phyloP scores from a whole-genome alignment of 148 eudicot species.

The Linanthus parryae region DNA sequence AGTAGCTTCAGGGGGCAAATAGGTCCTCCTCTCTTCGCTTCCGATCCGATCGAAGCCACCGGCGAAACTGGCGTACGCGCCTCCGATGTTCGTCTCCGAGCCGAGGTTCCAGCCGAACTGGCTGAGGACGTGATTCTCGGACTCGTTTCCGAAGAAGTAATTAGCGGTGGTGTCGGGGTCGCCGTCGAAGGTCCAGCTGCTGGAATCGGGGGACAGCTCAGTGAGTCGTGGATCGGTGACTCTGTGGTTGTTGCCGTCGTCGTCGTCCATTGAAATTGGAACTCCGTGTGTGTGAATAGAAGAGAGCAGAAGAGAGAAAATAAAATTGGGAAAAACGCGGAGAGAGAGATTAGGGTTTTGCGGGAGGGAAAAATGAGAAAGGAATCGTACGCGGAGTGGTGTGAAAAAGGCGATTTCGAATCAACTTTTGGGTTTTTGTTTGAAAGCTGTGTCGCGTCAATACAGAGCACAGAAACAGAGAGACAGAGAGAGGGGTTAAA shows the following conservation, averaged over 20 bases:
- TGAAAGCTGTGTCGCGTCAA: conserved; percentile 7
- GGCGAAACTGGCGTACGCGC: conserved; percentile 1
- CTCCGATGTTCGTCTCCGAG: conserved; percentile 1
- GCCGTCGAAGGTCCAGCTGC: conserved; percentile 22
- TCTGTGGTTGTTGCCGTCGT: too few relatives aligned
- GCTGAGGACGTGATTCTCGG: conserved; percentile 24
- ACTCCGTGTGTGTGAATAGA: neutral
- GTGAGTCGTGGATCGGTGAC: conserved; percentile 18
- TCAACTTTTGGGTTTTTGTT: neutral
- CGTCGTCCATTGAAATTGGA: conserved; percentile 18
- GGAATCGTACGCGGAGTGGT: neutral
- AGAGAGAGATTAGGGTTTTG: conserved; percentile 10
- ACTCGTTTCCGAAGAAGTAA: conserved; percentile 20
- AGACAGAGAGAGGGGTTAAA: too few relatives aligned
- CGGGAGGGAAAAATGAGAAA: neutral
- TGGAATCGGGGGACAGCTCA: conserved; percentile 11
- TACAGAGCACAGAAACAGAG: conserved; percentile 12
- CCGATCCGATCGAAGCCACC: conserved; percentile 14
- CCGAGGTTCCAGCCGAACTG: conserved; percentile 43
- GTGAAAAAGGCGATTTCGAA: neutral
- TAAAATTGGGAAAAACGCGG: conserved; percentile 7
- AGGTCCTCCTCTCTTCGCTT: neutral
- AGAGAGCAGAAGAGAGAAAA: neutral
- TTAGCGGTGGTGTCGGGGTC: conserved; percentile 16
- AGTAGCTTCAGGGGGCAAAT: neutral